These are phyloP conservation scores for Rubia tinctorum DNA, from an alignment of 305 asterid genomes.

Conservation along the genomic window DNA sequence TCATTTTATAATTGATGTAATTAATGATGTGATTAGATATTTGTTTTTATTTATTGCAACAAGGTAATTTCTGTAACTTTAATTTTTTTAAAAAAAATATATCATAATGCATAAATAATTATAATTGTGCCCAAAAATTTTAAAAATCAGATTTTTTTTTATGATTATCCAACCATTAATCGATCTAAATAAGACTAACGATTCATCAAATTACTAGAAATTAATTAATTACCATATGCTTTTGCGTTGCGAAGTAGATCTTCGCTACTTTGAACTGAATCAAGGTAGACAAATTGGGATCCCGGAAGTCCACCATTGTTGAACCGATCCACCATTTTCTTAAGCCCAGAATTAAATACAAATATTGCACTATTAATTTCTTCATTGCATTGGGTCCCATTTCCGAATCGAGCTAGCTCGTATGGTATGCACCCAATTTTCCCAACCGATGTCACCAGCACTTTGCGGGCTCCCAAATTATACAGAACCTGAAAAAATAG, in stretches of 20 bases:
- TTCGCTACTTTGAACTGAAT: conserved; percentile 56
- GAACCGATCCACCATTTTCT: conserved; percentile 49
- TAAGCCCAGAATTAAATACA: conserved; percentile 61
- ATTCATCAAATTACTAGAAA: too few species aligned
- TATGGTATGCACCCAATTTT: conserved; percentile 90
- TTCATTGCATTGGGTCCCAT: conserved; percentile 72
- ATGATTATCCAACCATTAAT: too few species aligned
- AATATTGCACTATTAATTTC: conserved; percentile 69
- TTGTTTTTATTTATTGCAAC: too few species aligned
- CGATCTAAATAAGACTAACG: too few species aligned
- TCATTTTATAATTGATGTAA: too few species aligned
- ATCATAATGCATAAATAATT: too few species aligned
- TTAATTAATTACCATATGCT: conserved; percentile 44
- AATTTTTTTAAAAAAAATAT: too few species aligned
- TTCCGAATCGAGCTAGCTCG: conserved; percentile 71
- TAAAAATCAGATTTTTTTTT: too few species aligned
- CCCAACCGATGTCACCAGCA: conserved; percentile 64
- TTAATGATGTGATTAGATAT: too few species aligned
- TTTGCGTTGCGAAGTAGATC: conserved; percentile 62
- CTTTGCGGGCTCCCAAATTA: conserved; percentile 78
- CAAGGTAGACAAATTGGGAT: conserved; percentile 70
- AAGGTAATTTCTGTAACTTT: too few species aligned
- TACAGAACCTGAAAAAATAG: conserved; percentile 38
- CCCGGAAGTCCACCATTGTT: conserved; percentile 59
- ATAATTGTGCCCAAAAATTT: too few species aligned